Evolutionary conservation across 345 rosid species (phyloP).

Genomic region (Nasturtium officinale): DNA sequence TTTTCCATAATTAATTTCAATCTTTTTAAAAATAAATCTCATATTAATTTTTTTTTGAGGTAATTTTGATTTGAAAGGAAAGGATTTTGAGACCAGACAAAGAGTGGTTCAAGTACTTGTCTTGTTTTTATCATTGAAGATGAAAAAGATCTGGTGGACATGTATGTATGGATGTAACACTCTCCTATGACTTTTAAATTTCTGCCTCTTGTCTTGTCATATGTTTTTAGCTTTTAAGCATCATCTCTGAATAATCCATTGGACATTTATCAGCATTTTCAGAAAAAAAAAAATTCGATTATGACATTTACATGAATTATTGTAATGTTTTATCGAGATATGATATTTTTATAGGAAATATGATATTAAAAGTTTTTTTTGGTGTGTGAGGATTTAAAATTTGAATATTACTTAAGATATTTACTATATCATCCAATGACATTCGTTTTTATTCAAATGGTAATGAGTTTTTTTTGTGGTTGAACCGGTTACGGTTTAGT

Average conservation of each 20-base stretch:
- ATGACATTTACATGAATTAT: conserved; percentile 10
- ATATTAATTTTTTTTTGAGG: background rate
- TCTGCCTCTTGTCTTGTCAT: conserved; percentile 31
- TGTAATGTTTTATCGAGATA: conserved; percentile 4
- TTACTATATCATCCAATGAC: background rate
- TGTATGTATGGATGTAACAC: background rate
- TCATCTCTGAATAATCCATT: conserved; percentile 25
- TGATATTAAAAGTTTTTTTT: too few relatives aligned
- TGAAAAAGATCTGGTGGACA: conserved; percentile 32
- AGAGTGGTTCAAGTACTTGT: conserved; percentile 40
- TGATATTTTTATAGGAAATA: background rate
- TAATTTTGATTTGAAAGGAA: conserved; percentile 31
- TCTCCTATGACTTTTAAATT: conserved; percentile 31
- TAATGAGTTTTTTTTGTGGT: background rate
- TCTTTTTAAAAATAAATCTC: background rate
- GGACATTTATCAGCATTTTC: conserved; percentile 12
- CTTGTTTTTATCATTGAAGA: conserved; percentile 40
- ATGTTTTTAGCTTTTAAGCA: conserved; percentile 29
- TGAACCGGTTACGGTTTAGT: background rate
- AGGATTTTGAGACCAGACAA: conserved; percentile 37
- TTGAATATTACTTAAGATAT: background rate
- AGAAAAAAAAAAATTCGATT: background rate
- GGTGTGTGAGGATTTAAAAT: too few relatives aligned
- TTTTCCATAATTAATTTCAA: conserved; percentile 6
- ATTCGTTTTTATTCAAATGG: background rate